phyloP scores from a whole-genome alignment of 345 rosid genomes.

The Lepidium sativum region DNA sequence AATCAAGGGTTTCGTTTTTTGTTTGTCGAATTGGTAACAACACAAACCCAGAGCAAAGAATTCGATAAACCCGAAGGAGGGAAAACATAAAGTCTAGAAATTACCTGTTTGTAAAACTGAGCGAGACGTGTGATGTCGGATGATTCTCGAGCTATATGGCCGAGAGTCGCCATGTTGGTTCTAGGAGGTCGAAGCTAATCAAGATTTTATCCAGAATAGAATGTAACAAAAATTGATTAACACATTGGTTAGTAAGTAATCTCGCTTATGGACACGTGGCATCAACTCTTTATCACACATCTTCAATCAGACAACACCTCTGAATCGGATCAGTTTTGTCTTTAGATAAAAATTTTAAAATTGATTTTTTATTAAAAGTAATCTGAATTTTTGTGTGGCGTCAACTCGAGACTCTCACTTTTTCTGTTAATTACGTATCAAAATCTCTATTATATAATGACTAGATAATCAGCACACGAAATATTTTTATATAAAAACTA shows the following conservation, averaged over 20 bases:
- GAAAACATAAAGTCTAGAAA: too few relatives aligned
- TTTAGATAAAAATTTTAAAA: too few relatives aligned
- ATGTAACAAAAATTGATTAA: background rate
- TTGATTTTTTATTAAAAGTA: too few relatives aligned
- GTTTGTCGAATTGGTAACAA: background rate
- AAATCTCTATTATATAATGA: too few relatives aligned
- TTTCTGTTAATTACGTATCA: too few relatives aligned
- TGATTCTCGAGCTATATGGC: too few relatives aligned
- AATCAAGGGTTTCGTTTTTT: background rate
- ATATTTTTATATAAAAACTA: too few relatives aligned
- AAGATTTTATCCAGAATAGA: too few relatives aligned
- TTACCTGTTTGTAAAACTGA: constrained; percentile 70
- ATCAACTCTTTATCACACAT: background rate
- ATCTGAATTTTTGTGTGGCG: too few relatives aligned
- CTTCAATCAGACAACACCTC: background rate
- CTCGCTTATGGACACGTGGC: background rate
- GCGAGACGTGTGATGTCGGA: too few relatives aligned
- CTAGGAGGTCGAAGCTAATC: background rate
- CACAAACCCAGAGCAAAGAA: background rate
- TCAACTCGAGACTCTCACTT: too few relatives aligned
- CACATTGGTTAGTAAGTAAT: background rate
- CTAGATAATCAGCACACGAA: too few relatives aligned
- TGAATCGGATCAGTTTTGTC: background rate
- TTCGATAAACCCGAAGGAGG: background rate
- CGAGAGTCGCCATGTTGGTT: constrained; percentile 45